Base-by-base conservation (phyloP, 768 basidiomycete species). In the Myochromella boudieri region DNA sequence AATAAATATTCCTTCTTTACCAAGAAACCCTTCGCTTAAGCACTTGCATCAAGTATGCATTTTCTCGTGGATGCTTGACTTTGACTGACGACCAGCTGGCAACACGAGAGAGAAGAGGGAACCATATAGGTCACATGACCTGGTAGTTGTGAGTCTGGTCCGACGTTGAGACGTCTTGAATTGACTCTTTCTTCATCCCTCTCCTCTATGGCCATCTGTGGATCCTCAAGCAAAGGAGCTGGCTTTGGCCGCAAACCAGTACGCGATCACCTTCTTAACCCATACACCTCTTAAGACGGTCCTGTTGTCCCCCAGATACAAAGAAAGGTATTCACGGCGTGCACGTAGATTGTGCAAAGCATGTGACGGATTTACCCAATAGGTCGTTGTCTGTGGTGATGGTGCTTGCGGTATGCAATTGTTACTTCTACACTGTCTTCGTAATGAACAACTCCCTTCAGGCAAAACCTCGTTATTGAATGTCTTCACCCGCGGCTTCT, bases 351-450 rank as follows among this genome's bases (percentile, higher is more conserved):
- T 15, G 33, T 37, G 26, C 28, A 21, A 14, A 14, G 28, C 28
- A 38, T 49, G 21, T 28, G 38, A 44, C 51, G 41, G 52, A 39
- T 37, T 37, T 46, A 48, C 44, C 20, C 52, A 2, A 34, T 48
- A 75, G 74, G 73, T 91, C 29, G 88, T 94, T 21, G 95, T 98
- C n/a, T 87, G 94, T 52, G 95, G 95, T 28, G 95, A 98, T 68
- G 95, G 95, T 56, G 95, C 95, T 44, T 94, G 90, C 60, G 95
- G 95, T 88, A 60, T 48, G 79, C 66, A 32, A 27, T 39, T 11
- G 53, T 43, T 46, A 47, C 56, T 36, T 48, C 14, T 38, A 39
- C 11, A 25, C 24, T 21, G 38, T 10, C 33, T 12, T 38, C 24
- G n/a, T 17, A 50, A 37, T 37, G 38, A 58, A 46, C 56, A 24